Conservation (phyloP, 73 alveolate genomes). For the Diophrys appendiculata region DNA sequence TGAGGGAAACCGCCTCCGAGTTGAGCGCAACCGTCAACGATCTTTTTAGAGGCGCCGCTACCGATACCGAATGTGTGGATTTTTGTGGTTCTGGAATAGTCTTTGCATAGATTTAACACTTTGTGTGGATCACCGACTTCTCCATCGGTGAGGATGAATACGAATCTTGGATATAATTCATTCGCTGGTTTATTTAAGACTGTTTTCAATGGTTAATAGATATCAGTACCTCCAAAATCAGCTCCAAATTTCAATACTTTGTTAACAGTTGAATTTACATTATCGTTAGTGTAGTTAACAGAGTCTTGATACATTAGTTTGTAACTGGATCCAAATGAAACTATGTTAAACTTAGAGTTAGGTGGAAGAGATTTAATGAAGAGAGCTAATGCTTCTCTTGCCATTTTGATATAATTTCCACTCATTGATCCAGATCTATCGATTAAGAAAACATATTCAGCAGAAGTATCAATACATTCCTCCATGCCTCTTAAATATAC, state of each 20-base stretch:
- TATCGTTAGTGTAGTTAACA: slow-evolving; percentile 51
- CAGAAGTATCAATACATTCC: neutral
- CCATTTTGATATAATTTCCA: slow-evolving; percentile 56
- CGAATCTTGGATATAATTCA: slow-evolving; percentile 29
- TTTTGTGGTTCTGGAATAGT: slow-evolving; percentile 20
- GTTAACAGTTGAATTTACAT: slow-evolving; percentile 53
- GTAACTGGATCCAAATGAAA: slow-evolving; percentile 70
- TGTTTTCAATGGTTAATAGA: slow-evolving; percentile 67
- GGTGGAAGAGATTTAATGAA: slow-evolving; percentile 77
- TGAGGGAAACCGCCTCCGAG: slow-evolving; percentile 74
- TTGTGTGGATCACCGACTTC: slow-evolving; percentile 58
- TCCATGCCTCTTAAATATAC: neutral
- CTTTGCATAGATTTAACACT: slow-evolving; percentile 55
- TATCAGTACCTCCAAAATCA: slow-evolving; percentile 80
- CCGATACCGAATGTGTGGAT: slow-evolving; percentile 67
- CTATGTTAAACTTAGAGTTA: slow-evolving; percentile 68
- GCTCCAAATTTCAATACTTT: slow-evolving; percentile 51
- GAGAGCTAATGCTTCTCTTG: slow-evolving; percentile 72
- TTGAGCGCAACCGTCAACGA: slow-evolving; percentile 54
- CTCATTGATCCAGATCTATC: slow-evolving; percentile 91
- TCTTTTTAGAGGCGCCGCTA: slow-evolving; percentile 51
- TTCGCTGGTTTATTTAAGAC: slow-evolving; percentile 22
- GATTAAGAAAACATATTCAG: slow-evolving; percentile 69
- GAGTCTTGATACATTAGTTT: slow-evolving; percentile 55
- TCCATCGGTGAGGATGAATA: slow-evolving; percentile 84